Evolutionary conservation across 1,284 basidiomycete species (phyloP).

Genomic region (Moesziomyces sp.): DNA sequence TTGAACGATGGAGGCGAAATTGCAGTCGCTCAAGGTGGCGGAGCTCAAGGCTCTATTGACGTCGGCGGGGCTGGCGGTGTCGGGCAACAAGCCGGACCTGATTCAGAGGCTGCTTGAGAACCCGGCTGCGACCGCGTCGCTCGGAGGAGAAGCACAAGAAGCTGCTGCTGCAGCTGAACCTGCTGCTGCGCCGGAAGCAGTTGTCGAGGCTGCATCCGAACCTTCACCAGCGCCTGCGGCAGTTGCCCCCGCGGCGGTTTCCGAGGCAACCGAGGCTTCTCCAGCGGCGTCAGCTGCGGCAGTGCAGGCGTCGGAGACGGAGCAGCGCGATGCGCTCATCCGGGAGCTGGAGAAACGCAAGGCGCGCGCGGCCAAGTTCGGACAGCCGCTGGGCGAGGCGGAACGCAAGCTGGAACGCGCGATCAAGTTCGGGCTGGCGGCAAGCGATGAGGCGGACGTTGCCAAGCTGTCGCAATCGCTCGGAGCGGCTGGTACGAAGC

Average conservation of each 20-base stretch:
- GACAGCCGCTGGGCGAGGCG: slow-evolving; percentile 52
- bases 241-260: slow-evolving; percentile 2
- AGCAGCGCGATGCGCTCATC: slow-evolving; percentile 44
- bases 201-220: background rate
- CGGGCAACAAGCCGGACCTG: slow-evolving; percentile 63
- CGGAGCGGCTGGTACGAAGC: slow-evolving; percentile 2
- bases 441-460: slow-evolving; percentile 24
- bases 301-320: slow-evolving; percentile 22
- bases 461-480: slow-evolving; percentile 31
- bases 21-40: slow-evolving; percentile 59
- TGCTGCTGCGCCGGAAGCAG: slow-evolving; percentile 2
- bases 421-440: slow-evolving; percentile 61
- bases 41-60: slow-evolving; percentile 61
- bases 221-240: slow-evolving; percentile 11
- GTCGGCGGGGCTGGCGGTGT: slow-evolving; percentile 43
- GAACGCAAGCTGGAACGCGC: slow-evolving; percentile 60
- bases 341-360: slow-evolving; percentile 63
- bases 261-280: background rate
- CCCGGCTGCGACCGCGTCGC: slow-evolving; percentile 46
- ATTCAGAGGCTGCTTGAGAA: slow-evolving; percentile 62
- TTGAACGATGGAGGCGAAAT: slow-evolving; percentile 56
- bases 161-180: slow-evolving; percentile 5
- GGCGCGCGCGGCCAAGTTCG: slow-evolving; percentile 60
- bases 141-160: slow-evolving; percentile 5
- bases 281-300: background rate